Percentiles rank a stretch among this genome's conserved stretches.
phyloP scores from a whole-genome alignment of 2,329 filamentous ascomycete genomes.

The Calonectria pseudoturangicola region DNA sequence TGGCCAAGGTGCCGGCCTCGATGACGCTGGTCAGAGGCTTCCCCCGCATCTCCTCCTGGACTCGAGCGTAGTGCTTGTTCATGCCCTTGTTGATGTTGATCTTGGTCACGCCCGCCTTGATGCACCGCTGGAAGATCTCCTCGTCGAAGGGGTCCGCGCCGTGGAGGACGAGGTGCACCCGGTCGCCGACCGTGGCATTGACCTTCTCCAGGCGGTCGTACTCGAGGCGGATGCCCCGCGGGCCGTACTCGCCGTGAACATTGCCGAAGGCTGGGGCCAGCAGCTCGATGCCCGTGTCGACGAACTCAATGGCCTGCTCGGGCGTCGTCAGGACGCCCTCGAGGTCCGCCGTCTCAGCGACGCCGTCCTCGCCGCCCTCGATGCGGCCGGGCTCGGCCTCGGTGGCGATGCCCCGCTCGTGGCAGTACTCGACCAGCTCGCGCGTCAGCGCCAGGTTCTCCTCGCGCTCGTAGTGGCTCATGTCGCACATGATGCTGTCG shows the following conservation, averaged over 20 bases:
- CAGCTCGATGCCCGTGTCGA: slow-evolving; percentile 82
- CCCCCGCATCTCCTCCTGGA: slow-evolving; percentile 66
- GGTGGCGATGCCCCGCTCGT: slow-evolving; percentile 77
- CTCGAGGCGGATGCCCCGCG: slow-evolving; percentile 66
- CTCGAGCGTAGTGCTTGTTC: slow-evolving; percentile 68
- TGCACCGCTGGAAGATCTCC: slow-evolving; percentile 66
- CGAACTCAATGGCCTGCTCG: slow-evolving; percentile 81
- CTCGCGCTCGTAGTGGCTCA: slow-evolving; percentile 82
- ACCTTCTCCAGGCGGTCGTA: slow-evolving; percentile 56
- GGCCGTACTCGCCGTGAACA: slow-evolving; percentile 84
- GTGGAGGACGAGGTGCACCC: slow-evolving; percentile 68
- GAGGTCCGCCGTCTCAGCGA: slow-evolving; percentile 74
- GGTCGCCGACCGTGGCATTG: slow-evolving; percentile 65
- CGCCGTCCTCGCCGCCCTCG: slow-evolving; percentile 78
- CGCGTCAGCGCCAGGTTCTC: slow-evolving; percentile 80
- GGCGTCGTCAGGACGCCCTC: slow-evolving; percentile 76
- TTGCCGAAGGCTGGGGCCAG: slow-evolving; percentile 86
- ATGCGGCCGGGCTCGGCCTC: slow-evolving; percentile 73
- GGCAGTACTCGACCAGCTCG: slow-evolving; percentile 77
- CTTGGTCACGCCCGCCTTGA: slow-evolving; percentile 67
- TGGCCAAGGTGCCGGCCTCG: slow-evolving; percentile 66
- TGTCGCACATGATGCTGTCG: slow-evolving; percentile 86
- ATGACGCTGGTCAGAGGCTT: slow-evolving; percentile 69
- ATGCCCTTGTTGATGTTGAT: slow-evolving; percentile 72
- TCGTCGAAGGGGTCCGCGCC: slow-evolving; percentile 69